These are phyloP conservation scores for Trichoderma oligosporum DNA, from an alignment of 2,329 filamentous ascomycete genomes.

Conservation along the genomic window DNA sequence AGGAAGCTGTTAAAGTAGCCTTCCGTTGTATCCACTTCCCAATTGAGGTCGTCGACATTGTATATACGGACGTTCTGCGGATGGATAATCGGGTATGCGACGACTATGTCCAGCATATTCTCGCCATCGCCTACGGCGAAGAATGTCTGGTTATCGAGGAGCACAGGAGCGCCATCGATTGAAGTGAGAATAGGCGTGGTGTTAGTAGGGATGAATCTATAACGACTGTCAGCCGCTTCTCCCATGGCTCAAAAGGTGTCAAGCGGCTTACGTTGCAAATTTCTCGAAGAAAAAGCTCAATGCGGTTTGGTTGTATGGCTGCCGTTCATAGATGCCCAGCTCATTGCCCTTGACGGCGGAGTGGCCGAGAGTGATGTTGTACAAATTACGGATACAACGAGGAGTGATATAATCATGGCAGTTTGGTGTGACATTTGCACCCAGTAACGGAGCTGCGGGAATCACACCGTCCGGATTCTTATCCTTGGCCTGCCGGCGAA, in stretches of 20 bases:
- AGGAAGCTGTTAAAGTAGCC: constrained; percentile 37
- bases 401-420: not conserved
- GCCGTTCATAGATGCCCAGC: not conserved
- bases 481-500: not conserved
- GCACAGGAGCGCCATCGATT: not conserved
- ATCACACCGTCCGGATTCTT: not conserved
- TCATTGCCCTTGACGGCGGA: not conserved
- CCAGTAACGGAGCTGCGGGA: not conserved
- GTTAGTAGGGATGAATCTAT: not conserved
- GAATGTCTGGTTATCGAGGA: not conserved
- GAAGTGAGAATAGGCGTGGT: not conserved
- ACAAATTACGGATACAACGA: not conserved
- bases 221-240: not conserved
- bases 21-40: not conserved
- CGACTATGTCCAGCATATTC: constrained; percentile 49
- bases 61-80: constrained; percentile 45
- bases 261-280: not conserved
- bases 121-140: constrained; percentile 25
- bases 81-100: constrained; percentile 47
- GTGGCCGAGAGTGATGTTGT: not conserved
- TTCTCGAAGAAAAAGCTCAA: not conserved
- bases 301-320: not conserved
- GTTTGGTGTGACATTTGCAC: not conserved
- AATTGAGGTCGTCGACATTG: constrained; percentile 27
- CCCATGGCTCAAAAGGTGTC: not conserved